Evolutionary conservation across 139 green algal genomes (phyloP), one percentile per base, ranked within the genome.

Genomic region (Coccomyxa sp.): DNA sequence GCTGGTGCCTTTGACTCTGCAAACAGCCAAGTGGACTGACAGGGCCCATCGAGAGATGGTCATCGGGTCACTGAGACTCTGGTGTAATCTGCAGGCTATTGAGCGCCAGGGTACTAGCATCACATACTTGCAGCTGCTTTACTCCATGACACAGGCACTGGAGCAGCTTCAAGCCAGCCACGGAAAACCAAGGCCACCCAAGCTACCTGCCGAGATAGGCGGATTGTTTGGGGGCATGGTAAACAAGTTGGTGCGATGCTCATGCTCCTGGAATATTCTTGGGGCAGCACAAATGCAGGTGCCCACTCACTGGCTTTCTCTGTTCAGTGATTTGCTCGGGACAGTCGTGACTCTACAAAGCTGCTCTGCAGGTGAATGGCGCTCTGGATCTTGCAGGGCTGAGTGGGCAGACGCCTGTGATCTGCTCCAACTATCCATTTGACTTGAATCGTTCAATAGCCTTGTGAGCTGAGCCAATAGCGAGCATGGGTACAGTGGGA

Each of bases 371-470:
- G 28, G 32, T 81, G 17, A 57, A 68, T 18, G 57, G 57, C 18
- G 77, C 77, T 23, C n/a, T 31, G 77, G 77, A 81, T 31, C 0
- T 45, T 1, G 51, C 27, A 16, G 77, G 77, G 23, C 16, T 68
- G 10, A 81, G 77, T 32, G 77, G 51, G 25, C 77, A 81, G 77
- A 68, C 45, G 12, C 77, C 77, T 13, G 21, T 18, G 21, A 38
- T 81, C 3, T 81, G 51, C 77, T 31, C 18, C 57, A 81, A 81
- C 25, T 38, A 38, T 15, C 51, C 77, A 45, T 81, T 81, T 32
- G 77, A 81, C 25, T 57, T 81, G 21, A 81, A 81, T 27, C 45
- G 77, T 0, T 57, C 77, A 13, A 13, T 81, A 17, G 76, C 76
- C 13, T 63, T 80, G 15, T 80, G 38, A 80, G 3, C 21, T 30